Evolutionary conservation across 2,329 filamentous ascomycete species (phyloP), one percentile per base, ranked within the genome.

Genomic region (Monascus ruber): DNA sequence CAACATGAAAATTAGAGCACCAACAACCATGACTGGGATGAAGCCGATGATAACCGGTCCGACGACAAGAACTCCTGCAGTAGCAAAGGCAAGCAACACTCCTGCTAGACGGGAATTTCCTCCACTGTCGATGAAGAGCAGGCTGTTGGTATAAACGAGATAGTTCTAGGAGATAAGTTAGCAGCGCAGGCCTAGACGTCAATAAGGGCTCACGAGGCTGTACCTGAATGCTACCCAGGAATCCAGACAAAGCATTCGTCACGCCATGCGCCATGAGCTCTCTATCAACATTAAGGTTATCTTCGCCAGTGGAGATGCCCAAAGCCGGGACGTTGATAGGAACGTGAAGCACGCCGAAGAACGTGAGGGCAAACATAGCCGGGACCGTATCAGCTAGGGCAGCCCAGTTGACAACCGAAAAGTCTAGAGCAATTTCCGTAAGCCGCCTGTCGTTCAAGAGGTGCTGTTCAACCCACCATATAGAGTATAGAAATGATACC

Each of bases 261-360:
- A 91, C 77, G 2, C 91, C 91, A 54, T 98, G 91, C 33, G 94
- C 79, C 54, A 88, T 86, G 24, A 98, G 71, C 59, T 98, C 91
- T 45, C 84, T 79, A 56, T 98, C 86, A 36, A 98, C 77, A 56
- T 93, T 81, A 26, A 94, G 75, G 55, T 96, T 84, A 56, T 98
- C 91, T 60, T 96, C 88, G 33, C 87, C 86, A 4, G 84, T 85
- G 27, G 86, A 87, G 36, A 94, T 81, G 0, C 86, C 91, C 42
- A 98, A 68, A 2, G 91, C 91, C 2, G 91, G 91, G 4, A 98
- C 88, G 53, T 98, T 98, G 64, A 98, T 98, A 0, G 91, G 91
- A 2, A 98, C 91, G 58, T 98, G 91, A 2, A 98, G 74, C 40
- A 98, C 82, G 38, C 91, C 91, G 53, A 98, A 98, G 68, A 98